Evolutionary conservation across 805 yeast genomes (phyloP).

Genomic region (Schizosaccharomyces lindneri): DNA sequence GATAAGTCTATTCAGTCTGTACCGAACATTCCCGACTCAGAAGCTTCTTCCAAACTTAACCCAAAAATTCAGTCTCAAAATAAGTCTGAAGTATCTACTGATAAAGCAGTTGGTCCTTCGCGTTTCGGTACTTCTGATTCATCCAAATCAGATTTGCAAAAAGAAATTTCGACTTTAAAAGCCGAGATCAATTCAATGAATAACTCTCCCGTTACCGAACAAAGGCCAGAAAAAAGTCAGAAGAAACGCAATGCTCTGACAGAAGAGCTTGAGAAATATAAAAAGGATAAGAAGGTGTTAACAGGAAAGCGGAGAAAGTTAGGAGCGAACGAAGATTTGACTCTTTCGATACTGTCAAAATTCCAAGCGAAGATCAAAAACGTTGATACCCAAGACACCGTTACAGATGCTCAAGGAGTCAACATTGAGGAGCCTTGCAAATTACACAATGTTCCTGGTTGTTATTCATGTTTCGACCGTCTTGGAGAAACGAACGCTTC

Average conservation of each 20-base stretch:
- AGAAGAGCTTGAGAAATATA: slow-evolving; percentile 11
- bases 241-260: slow-evolving; percentile 11
- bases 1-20: too few species aligned
- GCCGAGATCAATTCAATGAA: slow-evolving; percentile 4
- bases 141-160: slow-evolving; percentile 5
- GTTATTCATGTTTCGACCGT: slow-evolving; percentile 7
- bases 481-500: neutral
- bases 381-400: neutral
- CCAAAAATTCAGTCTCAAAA: too few species aligned
- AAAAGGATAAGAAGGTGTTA: neutral
- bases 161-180: slow-evolving; percentile 4
- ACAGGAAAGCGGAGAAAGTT: slow-evolving; percentile 2
- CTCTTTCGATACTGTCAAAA: slow-evolving; percentile 11
- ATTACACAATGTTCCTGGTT: slow-evolving; percentile 8
- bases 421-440: slow-evolving; percentile 5
- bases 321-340: slow-evolving; percentile 10
- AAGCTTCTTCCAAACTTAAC: too few species aligned
- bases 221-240: neutral
- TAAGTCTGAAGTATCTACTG: neutral
- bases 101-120: neutral
- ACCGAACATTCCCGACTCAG: too few species aligned
- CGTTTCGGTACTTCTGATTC: neutral
- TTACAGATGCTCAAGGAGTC: neutral
- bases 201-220: neutral
- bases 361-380: slow-evolving; percentile 12